phyloP scores from a whole-genome alignment of 305 asterid genomes.

The Coffea humblotiana region DNA sequence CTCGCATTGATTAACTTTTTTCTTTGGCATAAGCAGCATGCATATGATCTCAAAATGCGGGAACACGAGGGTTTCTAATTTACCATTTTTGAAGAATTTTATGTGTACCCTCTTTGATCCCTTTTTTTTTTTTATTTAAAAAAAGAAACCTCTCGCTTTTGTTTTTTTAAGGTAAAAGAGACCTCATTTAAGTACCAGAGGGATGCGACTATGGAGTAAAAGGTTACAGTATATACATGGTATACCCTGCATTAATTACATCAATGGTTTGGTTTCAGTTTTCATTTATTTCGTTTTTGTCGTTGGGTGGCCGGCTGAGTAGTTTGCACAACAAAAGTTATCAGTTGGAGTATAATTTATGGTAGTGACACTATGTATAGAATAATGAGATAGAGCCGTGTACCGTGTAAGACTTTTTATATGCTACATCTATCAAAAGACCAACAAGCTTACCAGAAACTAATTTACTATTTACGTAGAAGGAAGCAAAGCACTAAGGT shows the following conservation, averaged over 20 bases:
- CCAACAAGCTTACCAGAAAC: neutral
- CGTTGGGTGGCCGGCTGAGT: neutral
- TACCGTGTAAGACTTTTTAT: neutral
- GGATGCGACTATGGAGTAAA: no score
- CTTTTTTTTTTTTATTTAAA: no score
- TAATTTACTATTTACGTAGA: no score
- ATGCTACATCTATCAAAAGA: neutral
- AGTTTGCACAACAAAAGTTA: neutral
- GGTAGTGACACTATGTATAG: no score
- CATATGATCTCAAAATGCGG: neutral
- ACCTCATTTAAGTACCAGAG: neutral
- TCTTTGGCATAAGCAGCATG: neutral
- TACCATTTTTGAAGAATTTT: no score
- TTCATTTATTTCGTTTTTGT: no score
- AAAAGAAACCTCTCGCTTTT: no score
- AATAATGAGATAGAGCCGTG: neutral
- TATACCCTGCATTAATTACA: neutral
- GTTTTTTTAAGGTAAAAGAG: no score
- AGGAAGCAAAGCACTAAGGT: slow-evolving; percentile 12
- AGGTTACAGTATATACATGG: neutral
- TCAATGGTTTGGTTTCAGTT: neutral
- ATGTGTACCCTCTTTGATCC: no score
- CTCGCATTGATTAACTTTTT: neutral
- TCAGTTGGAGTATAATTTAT: neutral
- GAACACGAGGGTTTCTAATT: neutral